Percentiles rank a stretch among this genome's conserved stretches.
Evolutionary conservation across 441 rosid genomes (phyloP).

Genomic region (Populus hybrid): DNA sequence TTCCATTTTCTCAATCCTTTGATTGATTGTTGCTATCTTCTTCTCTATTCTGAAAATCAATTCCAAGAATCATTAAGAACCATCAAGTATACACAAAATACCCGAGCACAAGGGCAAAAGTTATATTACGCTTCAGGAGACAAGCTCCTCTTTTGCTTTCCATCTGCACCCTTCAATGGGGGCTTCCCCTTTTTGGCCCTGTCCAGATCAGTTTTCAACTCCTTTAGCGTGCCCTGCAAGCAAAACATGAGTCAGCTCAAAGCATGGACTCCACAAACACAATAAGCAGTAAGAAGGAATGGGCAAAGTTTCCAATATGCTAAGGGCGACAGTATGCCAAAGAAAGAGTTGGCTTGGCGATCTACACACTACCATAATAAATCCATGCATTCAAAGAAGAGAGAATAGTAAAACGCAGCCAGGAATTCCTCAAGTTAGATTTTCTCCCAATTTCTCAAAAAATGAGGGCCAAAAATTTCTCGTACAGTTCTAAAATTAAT

Average conservation of each 20-base stretch:
- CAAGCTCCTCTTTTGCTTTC: conserved; percentile 89
- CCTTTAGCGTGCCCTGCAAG: conserved; percentile 61
- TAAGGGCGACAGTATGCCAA: not conserved
- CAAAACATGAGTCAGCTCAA: conserved; percentile 20
- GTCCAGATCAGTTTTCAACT: conserved; percentile 72
- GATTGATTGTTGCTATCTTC: conserved; percentile 62
- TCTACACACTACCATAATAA: not conserved
- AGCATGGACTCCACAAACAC: conserved; percentile 2
- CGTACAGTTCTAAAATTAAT: not conserved
- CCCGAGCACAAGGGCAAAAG: not conserved
- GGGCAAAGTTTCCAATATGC: not conserved
- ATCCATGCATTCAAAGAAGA: not conserved
- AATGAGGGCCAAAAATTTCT: not conserved
- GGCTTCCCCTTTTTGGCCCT: conserved; percentile 94
- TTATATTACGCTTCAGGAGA: conserved; percentile 77
- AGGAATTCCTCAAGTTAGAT: not conserved
- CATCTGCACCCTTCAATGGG: conserved; percentile 76
- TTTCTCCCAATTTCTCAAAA: not conserved
- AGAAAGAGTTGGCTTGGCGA: not conserved
- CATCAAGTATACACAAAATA: not conserved
- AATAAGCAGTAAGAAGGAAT: not conserved
- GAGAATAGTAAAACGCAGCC: not conserved
- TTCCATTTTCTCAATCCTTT: conserved; percentile 87
- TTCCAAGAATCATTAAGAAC: conserved; percentile 10
- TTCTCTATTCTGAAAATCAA: conserved; percentile 57